Conservation (phyloP, 768 basidiomycete species). For the Tephrocybe sp. region DNA sequence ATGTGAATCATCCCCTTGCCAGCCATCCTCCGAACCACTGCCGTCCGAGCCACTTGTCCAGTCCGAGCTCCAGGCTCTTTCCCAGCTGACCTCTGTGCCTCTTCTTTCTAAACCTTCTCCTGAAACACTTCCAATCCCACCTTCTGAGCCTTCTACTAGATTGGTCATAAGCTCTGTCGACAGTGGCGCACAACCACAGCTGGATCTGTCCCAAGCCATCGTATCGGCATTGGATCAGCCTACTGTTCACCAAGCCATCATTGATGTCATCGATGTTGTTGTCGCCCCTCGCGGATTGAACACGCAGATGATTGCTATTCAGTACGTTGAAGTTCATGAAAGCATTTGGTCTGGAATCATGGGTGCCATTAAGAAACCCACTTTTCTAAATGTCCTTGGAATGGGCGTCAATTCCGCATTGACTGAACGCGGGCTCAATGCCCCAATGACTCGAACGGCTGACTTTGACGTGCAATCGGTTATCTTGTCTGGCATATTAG, state of each 20-base stretch:
- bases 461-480: background rate
- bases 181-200: background rate
- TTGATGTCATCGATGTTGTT: background rate
- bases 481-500: slow-evolving; percentile 1
- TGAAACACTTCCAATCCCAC: too few species aligned
- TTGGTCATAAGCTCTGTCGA: too few species aligned
- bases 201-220: background rate
- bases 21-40: too few species aligned
- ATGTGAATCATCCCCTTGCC: too few species aligned
- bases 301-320: background rate
- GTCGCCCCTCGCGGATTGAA: slow-evolving; percentile 1
- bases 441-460: background rate
- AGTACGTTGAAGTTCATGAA: background rate
- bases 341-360: slow-evolving; percentile 3
- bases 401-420: background rate
- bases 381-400: slow-evolving; percentile 2
- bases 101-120: too few species aligned
- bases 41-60: too few species aligned
- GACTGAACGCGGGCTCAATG: background rate
- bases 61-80: too few species aligned
- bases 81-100: too few species aligned
- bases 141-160: too few species aligned
- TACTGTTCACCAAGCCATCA: background rate
- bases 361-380: background rate
- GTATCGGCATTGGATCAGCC: background rate